Evolutionary conservation across 495 filamentous ascomycete genomes (phyloP), one percentile per base, ranked within the genome.

Genomic region (Penicillium herquei): DNA sequence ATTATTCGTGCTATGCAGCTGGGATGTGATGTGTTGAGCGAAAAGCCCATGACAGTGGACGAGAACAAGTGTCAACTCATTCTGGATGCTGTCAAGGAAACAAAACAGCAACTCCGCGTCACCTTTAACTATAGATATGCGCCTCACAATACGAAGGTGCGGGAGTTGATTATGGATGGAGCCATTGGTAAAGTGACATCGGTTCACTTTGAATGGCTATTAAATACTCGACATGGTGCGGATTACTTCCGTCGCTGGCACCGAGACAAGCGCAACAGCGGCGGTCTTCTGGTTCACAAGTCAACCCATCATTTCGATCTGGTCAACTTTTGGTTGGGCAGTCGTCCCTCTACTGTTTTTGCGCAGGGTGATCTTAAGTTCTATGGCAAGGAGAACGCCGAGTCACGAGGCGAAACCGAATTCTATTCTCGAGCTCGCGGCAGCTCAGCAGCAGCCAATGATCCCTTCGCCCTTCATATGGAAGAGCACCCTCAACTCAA

Each of bases 171-270:
- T 10, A 68, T 64, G 13, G 64, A 73, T 0, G 79, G 78, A 14
- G 77, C 74, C 7, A 81, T 85, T 61, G 81, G 82, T 3, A 63
- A 64, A 16, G 74, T 83, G 0, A 77, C 75, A 13, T 79, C 76
- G 10, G 77, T 85, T 41, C 82, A 83, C 59, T 83, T 85, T 54
- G 80, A 84, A 59, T 84, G 81, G 81, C 70, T 82, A 63, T 74
- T 85, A 31, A 81, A 85, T 61, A 82, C 80, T 6, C 72, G 71
- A 11, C 82, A 85, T 62, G 82, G 82, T 11, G 81, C 81, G 0
- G 81, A 85, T 56, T 84, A 82, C 65, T 83, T 83, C 67, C 80
- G 81, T 26, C 80, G 82, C 13, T 84, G 82, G 82, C 81, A 85
- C 62, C 78, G 81, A 7, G 81, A 85, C 66, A 78, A 75, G 61